These are phyloP conservation scores for Globisporangium recalcitrans DNA, from an alignment of 352 stramenopile species.

Conservation along the genomic window DNA sequence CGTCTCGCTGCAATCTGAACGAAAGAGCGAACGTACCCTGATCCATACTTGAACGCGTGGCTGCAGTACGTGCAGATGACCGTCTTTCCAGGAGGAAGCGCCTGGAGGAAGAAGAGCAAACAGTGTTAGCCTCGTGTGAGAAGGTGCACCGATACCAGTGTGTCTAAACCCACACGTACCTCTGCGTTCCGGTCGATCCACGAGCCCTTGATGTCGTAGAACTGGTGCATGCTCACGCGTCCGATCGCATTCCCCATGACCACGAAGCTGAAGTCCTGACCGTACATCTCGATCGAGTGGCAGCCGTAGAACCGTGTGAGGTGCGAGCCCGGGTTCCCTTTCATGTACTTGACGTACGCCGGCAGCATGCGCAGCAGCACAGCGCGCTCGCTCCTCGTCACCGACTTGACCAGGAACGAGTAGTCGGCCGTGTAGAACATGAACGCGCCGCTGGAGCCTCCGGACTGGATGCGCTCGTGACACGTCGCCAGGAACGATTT, in stretches of 20 bases:
- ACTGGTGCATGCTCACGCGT: constrained; percentile 73
- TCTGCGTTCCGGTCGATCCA: constrained; percentile 79
- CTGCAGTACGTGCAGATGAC: constrained; percentile 86
- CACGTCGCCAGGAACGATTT: constrained; percentile 74
- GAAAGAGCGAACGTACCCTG: constrained; percentile 35
- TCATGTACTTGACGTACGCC: constrained; percentile 79
- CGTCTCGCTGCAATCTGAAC: no score
- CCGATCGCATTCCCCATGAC: constrained; percentile 89
- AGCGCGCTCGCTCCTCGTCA: constrained; percentile 70
- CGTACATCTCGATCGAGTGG: constrained; percentile 89
- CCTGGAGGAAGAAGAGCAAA: constrained; percentile 16
- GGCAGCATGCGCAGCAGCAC: constrained; percentile 82
- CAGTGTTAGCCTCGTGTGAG: constrained; percentile 17
- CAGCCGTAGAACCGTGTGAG: constrained; percentile 88
- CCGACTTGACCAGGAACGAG: constrained; percentile 85
- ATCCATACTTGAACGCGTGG: constrained; percentile 72
- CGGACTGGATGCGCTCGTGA: constrained; percentile 79
- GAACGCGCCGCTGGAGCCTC: constrained; percentile 86
- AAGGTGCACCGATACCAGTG: constrained; percentile 55
- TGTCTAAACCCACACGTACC: neutral
- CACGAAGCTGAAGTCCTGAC: constrained; percentile 84
- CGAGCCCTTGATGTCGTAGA: constrained; percentile 90
- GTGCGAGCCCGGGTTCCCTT: constrained; percentile 67
- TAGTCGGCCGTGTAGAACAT: constrained; percentile 91
- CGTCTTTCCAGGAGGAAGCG: constrained; percentile 73